Base-by-base conservation (phyloP, 257 asterid species). In the Parsonsia alboflavescens region DNA sequence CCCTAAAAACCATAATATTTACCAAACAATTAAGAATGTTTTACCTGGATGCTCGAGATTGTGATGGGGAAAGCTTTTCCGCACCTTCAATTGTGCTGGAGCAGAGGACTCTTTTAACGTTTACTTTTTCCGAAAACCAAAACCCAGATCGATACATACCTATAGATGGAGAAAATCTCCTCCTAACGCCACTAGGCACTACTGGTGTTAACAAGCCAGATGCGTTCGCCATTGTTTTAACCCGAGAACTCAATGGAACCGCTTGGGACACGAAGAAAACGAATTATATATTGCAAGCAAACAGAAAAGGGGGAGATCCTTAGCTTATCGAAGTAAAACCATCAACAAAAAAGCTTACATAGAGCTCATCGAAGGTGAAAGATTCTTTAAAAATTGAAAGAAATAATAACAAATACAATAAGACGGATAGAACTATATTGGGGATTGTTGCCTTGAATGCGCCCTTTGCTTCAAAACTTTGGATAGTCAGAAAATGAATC, bases 51-150 rank as follows among this genome's bases (percentile, higher is more conserved):
- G 65, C 84, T 84, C 84, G 85, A 69, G 90, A 80, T 79, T 83
- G 86, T 71, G 91, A 81, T 52, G 86, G 78, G 76, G 92, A 85
- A 80, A 84, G 85, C 83, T 81, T 88, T 77, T 89, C 88, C 6
- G 89, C 92, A n/a, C 91, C 91, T 75, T 88, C 89, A 73, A 84
- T 76, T 41, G 91, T 70, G 85, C 86, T 83, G 79, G 91, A 81
- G 73, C 93, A 93, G 68, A 80, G 39, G 48, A 83, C 74, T 79
- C 85, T 85, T 74, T 75, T 85, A 70, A 64, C 42, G 11, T 81
- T 80, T 61, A 45, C 83, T 70, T 77, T 80, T 77, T 83, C 84
- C 65, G 85, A 81, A 26, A 78, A 80, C 77, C 77, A 80, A 81
- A 80, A 59, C 85, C 89, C 91, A 81, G 84, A 86, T 86, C 90